Base-by-base conservation (phyloP, 73 alveolate species). In the Paramecium sexaurelia region DNA sequence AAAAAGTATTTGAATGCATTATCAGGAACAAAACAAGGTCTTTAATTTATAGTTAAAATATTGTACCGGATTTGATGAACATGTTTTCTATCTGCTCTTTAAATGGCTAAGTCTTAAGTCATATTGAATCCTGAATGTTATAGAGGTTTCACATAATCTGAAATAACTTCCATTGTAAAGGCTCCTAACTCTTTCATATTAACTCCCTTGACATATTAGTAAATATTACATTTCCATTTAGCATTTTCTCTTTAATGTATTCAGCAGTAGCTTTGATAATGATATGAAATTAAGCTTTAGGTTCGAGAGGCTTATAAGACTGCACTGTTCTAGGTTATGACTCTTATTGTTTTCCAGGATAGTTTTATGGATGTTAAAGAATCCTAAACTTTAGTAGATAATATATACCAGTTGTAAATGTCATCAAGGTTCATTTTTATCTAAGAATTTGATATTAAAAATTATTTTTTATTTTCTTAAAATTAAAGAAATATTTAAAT, bases 11-110 rank as follows among this genome's bases (percentile, higher is more conserved):
- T 86, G 85, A 86, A 86, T 33, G 83, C 85, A 61, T 86, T 86
- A 27, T 86, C 93, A 13, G 93, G 93, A 2, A 86, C 93, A 66
- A 86, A 86, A 55, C 93, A 86, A 24, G 93, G 93, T 66, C 93
- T 86, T 66, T 33, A n/a, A 0, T 8, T 61, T 17, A 29, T 51
- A 66, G 6, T 3, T 5, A 56, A 19, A 32, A 33, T 61, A 67
- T 17, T 5, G 67, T 51, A 51, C 93, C 93, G 29, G 35, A 86
- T 86, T 55, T 75, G 29, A 67, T 86, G 93, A 39, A 86, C 47
- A 61, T 86, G 93, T 75, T 86, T 86, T 61, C 93, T 71, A 19
- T 86, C 93, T 36, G 93, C 93, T 61, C 93, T 71, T 39, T 86
- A 33, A 15, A 61, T 75, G 45, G 68, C 88, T 36, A 86, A 39